Evolutionary conservation across 352 stramenopile genomes (phyloP), one percentile per base, ranked within the genome.

Genomic region (Pythium chondricola): DNA sequence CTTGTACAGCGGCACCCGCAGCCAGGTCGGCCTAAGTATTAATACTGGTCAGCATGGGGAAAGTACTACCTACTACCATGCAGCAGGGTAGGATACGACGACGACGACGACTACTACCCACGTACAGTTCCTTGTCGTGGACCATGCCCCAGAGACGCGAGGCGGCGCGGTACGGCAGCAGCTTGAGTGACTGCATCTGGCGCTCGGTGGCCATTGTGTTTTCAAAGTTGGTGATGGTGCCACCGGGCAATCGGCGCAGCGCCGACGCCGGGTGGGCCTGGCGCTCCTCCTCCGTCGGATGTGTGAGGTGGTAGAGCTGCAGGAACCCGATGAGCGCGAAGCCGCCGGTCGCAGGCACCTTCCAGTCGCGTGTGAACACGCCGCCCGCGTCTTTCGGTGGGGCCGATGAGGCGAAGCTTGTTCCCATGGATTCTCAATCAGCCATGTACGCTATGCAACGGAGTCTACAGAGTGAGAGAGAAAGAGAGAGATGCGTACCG

Each of bases 111-210:
- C n/a, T n/a, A n/a, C n/a, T n/a, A n/a, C n/a, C n/a, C 8, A 66
- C 80, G 49, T 71, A 91, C 78, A 94, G 58, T 25, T 91, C 68
- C 48, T 88, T 90, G 61, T 88, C 66, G 61, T 89, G 69, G 37
- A 91, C 66, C 53, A 70, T 4, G 39, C 83, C 83, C 83, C 83
- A 94, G 9, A 89, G 65, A 21, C 82, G 74, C 21, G 78, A 91
- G 3, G 71, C 70, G 16, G 74, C 74, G 38, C 83, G 75, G 65
- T 94, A 92, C 49, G 83, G 79, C 25, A 89, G 63, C 22, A 90
- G 47, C 43, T 90, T 87, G 29, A 94, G 51, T 36, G 74, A 84
- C 57, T 84, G 64, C 47, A 92, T 52, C 59, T 91, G 76, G 7
- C 72, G 58, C 33, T 88, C 58, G 3, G 76, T 86, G 41, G 71